Percentiles rank a stretch among this genome's conserved stretches.
Evolutionary conservation across 352 stramenopile genomes (phyloP).

Genomic region (Pseudoperonospora humuli): DNA sequence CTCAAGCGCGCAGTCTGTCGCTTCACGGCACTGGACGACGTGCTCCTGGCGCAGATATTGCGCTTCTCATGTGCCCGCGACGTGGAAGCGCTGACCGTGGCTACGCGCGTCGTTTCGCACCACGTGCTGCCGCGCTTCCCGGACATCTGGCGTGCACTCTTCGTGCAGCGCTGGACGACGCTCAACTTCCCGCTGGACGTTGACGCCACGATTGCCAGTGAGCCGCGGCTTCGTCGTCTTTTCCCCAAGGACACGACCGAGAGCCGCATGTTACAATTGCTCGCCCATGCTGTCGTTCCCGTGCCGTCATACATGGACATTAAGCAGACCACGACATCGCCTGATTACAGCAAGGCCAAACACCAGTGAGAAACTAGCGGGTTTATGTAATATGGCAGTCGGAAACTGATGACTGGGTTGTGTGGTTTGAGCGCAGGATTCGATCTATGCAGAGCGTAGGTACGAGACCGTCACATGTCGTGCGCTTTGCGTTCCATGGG

Average conservation of each 20-base stretch:
- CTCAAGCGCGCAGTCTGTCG: constrained; percentile 11
- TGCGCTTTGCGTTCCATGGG: constrained; percentile 46
- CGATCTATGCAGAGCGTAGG: constrained; percentile 19
- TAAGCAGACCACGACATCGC: constrained; percentile 31
- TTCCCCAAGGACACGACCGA: constrained; percentile 35
- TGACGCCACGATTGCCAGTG: constrained; percentile 17
- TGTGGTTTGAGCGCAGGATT: constrained; percentile 13
- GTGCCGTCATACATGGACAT: constrained; percentile 62
- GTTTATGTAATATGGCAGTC: neutral
- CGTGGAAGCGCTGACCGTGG: constrained; percentile 43
- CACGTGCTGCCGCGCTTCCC: constrained; percentile 46
- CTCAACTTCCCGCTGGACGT: constrained; percentile 51
- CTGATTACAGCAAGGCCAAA: constrained; percentile 26
- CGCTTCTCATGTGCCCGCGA: constrained; percentile 34
- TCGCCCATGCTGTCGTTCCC: constrained; percentile 52
- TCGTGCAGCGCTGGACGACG: constrained; percentile 46
- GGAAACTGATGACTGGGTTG: neutral
- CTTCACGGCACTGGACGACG: constrained; percentile 39
- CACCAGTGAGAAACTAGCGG: constrained; percentile 27
- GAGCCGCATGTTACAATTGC: constrained; percentile 62
- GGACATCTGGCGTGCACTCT: constrained; percentile 46
- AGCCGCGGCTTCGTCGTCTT: constrained; percentile 23
- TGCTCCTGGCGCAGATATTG: constrained; percentile 37
- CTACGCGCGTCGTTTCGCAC: constrained; percentile 26
- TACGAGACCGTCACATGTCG: constrained; percentile 24